A percentile compares a stretch with the other conserved stretches of the same genome.
phyloP scores from a whole-genome alignment of 164 flowering plant genomes.

The Echeveria elegans region DNA sequence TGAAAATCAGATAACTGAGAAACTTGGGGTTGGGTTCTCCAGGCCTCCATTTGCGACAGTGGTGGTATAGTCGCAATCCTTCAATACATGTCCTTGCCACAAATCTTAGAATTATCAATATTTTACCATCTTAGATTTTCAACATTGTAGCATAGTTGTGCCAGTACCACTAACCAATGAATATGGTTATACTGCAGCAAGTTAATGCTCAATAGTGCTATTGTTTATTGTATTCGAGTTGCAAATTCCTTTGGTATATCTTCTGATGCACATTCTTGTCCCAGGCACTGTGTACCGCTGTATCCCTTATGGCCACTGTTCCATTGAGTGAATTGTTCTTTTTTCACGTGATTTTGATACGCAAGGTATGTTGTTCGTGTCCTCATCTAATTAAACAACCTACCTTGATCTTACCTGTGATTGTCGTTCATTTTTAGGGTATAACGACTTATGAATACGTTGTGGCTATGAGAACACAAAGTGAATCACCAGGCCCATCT shows the following conservation, averaged over 20 bases:
- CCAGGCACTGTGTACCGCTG: slow-evolving; percentile 68
- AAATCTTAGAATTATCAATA: not conserved
- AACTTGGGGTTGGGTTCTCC: slow-evolving; percentile 78
- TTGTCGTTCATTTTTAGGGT: slow-evolving; percentile 39
- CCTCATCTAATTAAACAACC: not conserved
- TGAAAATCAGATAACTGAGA: slow-evolving; percentile 46
- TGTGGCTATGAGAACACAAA: slow-evolving; percentile 91
- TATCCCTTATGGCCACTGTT: slow-evolving; percentile 63
- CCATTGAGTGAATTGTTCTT: slow-evolving; percentile 82
- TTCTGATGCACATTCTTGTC: slow-evolving; percentile 4
- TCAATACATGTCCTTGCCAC: not conserved
- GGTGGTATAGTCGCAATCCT: slow-evolving; percentile 47
- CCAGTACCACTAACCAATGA: not conserved
- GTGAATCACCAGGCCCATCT: slow-evolving; percentile 90
- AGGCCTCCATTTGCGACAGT: slow-evolving; percentile 68
- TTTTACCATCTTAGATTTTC: not conserved
- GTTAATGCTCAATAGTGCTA: not conserved
- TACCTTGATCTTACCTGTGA: not conserved
- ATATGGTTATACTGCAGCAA: not conserved
- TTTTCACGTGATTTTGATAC: slow-evolving; percentile 72
- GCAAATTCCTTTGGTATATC: not conserved
- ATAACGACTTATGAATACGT: slow-evolving; percentile 92
- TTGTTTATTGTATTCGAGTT: not conserved
- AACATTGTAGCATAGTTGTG: not conserved
- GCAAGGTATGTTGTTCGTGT: slow-evolving; percentile 41